Evolutionary conservation across 2,329 filamentous ascomycete genomes (phyloP), one percentile per base, ranked within the genome.

Genomic region (Ophiostoma tasmaniense): DNA sequence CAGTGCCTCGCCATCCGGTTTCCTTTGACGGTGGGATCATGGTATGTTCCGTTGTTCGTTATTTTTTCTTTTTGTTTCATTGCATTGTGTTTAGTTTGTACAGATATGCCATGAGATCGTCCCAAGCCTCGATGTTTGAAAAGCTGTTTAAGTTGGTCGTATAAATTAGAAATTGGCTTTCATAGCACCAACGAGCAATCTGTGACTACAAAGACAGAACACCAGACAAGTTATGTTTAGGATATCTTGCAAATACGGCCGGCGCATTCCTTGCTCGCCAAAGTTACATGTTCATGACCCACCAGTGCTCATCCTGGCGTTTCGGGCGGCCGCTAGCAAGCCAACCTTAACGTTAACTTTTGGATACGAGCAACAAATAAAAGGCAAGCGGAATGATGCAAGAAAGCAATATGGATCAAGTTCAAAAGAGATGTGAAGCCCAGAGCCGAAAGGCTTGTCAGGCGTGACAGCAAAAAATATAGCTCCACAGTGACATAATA

Each of bases 321-420:
- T 45, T 65, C 22, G 64, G 22, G 62, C 64, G 37, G 64, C 64
- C 64, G 37, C 64, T 65, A 65, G 14, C 64, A 45, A 30, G 30
- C 10, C 22, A 65, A 65, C 35, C 35, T 65, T 65, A 45, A 65
- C 37, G n/a, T 45, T 37, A 64, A 64, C 61, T 62, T 62, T n/a
- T 61, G 28, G 30, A 37, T 62, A 62, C 59, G 59, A 62, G 30
- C 28, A n/a, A 13, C 59, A 35, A 35, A 64, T 22, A 10, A 55
- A n/a, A 55, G 14, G 25, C 52, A 59, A 17, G 2, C 22, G 22
- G 25, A 30, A 30, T 59, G 25, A 30, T 59, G 52, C 52, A 59
- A 59, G 55, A n/a, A n/a, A 33, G 33, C 30, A 64, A 64, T 64
- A 64, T 3, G 25, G 11, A 25, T 55, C 10, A 25, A 30, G 6